These are phyloP conservation scores for Ophiocordyceps sinensis DNA, from an alignment of 2,329 filamentous ascomycete species.

Conservation along the genomic window DNA sequence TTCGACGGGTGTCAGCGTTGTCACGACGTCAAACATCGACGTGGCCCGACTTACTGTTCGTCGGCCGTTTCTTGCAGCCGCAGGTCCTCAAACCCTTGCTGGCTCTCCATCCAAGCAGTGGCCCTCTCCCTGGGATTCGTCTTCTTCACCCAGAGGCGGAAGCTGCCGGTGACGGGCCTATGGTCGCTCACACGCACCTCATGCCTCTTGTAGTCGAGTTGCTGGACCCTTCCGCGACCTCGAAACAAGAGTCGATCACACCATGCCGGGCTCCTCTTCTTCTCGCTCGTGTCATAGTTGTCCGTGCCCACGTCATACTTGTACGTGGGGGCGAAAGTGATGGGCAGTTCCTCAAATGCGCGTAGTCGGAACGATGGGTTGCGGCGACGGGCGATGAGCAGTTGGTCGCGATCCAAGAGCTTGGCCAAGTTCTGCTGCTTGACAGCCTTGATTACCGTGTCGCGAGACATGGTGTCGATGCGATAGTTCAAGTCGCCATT, in stretches of 20 bases:
- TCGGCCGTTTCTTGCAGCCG: conserved; percentile 53
- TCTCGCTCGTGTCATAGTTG: conserved; percentile 87
- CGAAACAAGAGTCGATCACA: conserved; percentile 88
- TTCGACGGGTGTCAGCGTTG: conserved; percentile 8
- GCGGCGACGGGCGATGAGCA: conserved; percentile 74
- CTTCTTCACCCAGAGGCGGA: conserved; percentile 73
- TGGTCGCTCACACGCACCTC: conserved; percentile 89
- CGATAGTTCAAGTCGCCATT: conserved; percentile 97
- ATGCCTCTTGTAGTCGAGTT: conserved; percentile 76
- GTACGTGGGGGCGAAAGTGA: conserved; percentile 90
- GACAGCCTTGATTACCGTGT: conserved; percentile 78
- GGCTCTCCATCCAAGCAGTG: conserved; percentile 55
- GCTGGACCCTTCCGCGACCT: conserved; percentile 66
- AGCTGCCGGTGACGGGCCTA: conserved; percentile 74
- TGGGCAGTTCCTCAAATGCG: conserved; percentile 79
- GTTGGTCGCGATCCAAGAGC: conserved; percentile 82
- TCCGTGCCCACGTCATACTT: conserved; percentile 97
- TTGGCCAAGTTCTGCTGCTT: conserved; percentile 69
- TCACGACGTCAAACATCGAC: background rate
- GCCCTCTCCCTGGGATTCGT: conserved; percentile 55
- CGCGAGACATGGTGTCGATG: conserved; percentile 91
- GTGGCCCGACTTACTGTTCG: conserved; percentile 54
- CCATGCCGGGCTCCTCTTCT: conserved; percentile 89
- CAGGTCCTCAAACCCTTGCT: conserved; percentile 59
- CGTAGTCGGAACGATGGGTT: conserved; percentile 83